A percentile compares a stretch with the other conserved stretches of the same genome.
Conservation (phyloP, 139 green algal genomes). For the Dunaliella sp. region DNA sequence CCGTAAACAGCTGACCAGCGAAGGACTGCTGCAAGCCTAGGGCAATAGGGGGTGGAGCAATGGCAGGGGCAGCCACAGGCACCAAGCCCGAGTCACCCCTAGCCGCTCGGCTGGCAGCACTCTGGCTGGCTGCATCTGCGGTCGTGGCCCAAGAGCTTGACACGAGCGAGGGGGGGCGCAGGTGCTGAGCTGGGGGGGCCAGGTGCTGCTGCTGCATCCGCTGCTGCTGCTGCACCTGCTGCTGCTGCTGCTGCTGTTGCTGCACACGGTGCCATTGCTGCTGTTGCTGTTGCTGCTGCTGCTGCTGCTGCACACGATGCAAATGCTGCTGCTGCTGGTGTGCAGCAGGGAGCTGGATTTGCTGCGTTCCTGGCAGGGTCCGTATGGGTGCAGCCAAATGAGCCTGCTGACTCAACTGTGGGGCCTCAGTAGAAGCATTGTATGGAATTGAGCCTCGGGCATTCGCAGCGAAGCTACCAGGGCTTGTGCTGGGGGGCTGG, state of each 20-base stretch:
- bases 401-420: too few relatives aligned
- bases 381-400: too few relatives aligned
- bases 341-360: too few relatives aligned
- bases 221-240: conserved; percentile 11
- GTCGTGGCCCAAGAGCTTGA: background rate
- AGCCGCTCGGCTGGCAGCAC: background rate
- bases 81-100: background rate
- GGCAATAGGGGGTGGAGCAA: background rate
- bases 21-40: background rate
- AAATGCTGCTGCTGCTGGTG: background rate
- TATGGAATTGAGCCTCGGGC: too few relatives aligned
- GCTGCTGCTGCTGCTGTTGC: background rate
- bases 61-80: background rate
- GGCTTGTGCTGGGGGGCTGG: background rate
- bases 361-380: too few relatives aligned
- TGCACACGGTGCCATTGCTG: background rate
- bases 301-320: background rate
- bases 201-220: background rate
- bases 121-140: background rate
- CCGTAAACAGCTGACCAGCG: background rate
- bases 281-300: conserved; percentile 5
- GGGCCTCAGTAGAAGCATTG: too few relatives aligned
- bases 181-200: background rate
- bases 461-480: background rate
- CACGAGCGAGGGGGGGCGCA: background rate